These are phyloP conservation scores for Pestalotiopsis sp. DNA, from an alignment of 2,329 filamentous ascomycete species.

Conservation along the genomic window DNA sequence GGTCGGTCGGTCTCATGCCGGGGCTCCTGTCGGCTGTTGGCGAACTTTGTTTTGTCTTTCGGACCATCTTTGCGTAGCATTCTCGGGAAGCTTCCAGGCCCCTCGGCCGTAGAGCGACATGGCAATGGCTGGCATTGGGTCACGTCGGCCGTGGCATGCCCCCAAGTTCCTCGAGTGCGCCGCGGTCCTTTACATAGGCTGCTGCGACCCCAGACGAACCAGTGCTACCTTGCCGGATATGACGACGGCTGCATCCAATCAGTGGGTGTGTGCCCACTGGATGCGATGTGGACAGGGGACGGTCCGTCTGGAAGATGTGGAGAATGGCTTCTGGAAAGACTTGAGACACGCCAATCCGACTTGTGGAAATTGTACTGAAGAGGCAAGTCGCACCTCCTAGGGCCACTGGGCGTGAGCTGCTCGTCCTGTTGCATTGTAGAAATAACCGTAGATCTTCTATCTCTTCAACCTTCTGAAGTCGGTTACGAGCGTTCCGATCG, in stretches of 20 bases:
- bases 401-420: conserved; percentile 2
- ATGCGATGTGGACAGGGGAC: conserved; percentile 10
- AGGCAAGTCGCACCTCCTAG: conserved; percentile 25
- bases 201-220: conserved; percentile 7
- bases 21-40: not conserved
- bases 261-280: conserved; percentile 1
- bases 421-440: conserved; percentile 16
- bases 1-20: not conserved
- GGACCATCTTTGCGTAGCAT: conserved; percentile 1
- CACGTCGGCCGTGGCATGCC: not conserved
- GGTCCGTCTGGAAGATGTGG: conserved; percentile 21
- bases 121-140: not conserved
- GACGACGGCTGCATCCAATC: conserved; percentile 6
- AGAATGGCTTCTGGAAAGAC: conserved; percentile 26
- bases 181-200: not conserved
- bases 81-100: not conserved
- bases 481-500: conserved; percentile 1
- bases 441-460: conserved; percentile 13
- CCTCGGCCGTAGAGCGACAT: not conserved
- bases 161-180: not conserved
- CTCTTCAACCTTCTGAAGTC: conserved; percentile 12
- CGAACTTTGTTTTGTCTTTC: not conserved
- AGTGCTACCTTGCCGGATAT: conserved; percentile 9
- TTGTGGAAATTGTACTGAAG: conserved; percentile 23
- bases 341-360: conserved; percentile 20